Conservation (phyloP, 768 basidiomycete genomes). For the Boletus vinaceobasis region DNA sequence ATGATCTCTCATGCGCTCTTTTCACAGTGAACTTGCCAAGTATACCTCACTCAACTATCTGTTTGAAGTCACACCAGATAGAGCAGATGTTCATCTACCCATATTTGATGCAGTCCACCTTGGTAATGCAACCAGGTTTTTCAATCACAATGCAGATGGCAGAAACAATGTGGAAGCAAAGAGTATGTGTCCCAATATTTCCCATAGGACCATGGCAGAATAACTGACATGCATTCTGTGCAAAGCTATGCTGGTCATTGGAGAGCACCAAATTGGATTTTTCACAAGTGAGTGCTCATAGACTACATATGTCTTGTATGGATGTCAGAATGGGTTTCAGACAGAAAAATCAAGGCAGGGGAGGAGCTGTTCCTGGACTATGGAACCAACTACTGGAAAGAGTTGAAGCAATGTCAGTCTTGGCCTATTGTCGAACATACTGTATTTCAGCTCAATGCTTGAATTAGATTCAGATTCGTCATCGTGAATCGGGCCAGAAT, state of each 20-base stretch:
- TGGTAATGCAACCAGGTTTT: slow-evolving; percentile 44
- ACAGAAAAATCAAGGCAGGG: slow-evolving; percentile 25
- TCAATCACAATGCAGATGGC: slow-evolving; percentile 34
- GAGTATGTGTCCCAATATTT: slow-evolving; percentile 19
- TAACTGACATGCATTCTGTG: neutral
- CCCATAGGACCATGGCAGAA: neutral
- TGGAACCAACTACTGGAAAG: slow-evolving; percentile 29
- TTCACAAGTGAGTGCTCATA: slow-evolving; percentile 31
- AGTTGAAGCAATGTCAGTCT: neutral
- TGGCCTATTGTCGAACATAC: too few relatives aligned
- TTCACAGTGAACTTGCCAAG: slow-evolving; percentile 8
- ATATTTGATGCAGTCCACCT: slow-evolving; percentile 38
- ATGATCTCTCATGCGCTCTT: neutral
- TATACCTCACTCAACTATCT: slow-evolving; percentile 33
- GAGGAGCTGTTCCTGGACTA: slow-evolving; percentile 38
- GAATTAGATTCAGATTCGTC: neutral
- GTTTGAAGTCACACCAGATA: slow-evolving; percentile 22
- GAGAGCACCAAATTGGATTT: slow-evolving; percentile 37
- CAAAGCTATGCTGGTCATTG: slow-evolving; percentile 30
- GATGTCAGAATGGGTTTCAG: slow-evolving; percentile 11
- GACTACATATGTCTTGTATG: neutral
- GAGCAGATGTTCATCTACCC: neutral
- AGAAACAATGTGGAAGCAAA: slow-evolving; percentile 21
- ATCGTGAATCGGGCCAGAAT: neutral
- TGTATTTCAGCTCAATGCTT: neutral